Base-by-base conservation (phyloP, 2,329 filamentous ascomycete species). In the Rutstroemia sp. region DNA sequence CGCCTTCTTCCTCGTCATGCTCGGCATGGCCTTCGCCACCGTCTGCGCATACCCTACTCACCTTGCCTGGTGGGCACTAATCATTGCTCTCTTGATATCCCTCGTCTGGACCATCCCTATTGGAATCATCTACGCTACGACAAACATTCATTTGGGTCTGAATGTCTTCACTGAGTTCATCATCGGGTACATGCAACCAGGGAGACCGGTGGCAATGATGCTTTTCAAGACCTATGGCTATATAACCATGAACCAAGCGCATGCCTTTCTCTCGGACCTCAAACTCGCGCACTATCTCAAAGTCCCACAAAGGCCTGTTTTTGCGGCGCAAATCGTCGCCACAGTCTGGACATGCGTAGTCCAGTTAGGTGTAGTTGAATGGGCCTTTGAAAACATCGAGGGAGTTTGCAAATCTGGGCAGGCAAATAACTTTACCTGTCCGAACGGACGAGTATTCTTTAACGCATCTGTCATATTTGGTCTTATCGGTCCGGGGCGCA, bases 391-490 rank as follows among this genome's bases (percentile, higher is more conserved):
- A 54, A 77, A 76, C 58, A 90, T 92, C 58, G 72, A 80, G 0
- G 75, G 78, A 2, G 77, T 91, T 36, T 92, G 88, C 70, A 75
- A 77, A 1, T 57, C 61, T 1, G 69, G 70, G 51, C 74, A 77
- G 52, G 60, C 71, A 0, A 73, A 76, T 57, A 71, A 74, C 5
- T 79, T 78, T 64, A 73, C 71, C 19, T 80, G 78, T 60, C 76
- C 76, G 14, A 51, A 27, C 9, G 45, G 75, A 7, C 71, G 74
- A n/a, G 72, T 75, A 4, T 76, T 73, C 60, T 77, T 73, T 73
- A 87, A 83, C 88, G 82, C 83, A 1, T 88, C 84, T 8, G 76
- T 88, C 40, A 81, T 88, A 63, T 88, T 86, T 86, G 87, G 87
- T 56, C 77, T 84, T 51, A 88, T 91, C 58, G 87, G 87, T 0